Evolutionary conservation across 106 monocot species (phyloP), one percentile per base, ranked within the genome.

Genomic region (Dioscorea alata): DNA sequence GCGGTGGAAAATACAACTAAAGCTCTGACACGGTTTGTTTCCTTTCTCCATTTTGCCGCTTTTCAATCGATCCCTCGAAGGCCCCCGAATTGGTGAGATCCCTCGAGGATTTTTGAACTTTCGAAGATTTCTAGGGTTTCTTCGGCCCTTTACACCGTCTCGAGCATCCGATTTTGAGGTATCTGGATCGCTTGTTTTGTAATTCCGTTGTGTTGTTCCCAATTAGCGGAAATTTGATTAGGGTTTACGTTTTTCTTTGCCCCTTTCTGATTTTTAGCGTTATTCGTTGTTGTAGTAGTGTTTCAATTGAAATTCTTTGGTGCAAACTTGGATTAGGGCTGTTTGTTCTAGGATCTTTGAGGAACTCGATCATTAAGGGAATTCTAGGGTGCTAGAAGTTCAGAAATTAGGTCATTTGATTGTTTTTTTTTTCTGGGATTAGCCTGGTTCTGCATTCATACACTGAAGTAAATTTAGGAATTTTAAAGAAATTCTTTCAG

Each of bases 101-200:
- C 42, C 42, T 42, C 42, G 42, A 42, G 42, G 42, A 6, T 42
- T 42, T 1, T 6, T 8, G 10, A 42, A 42, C 42, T 42, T 42
- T 42, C 51, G 21, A 23, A 7, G 24, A 66, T 23, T 51, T 25
- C 66, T 66, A 66, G 50, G 66, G 66, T 66, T 66, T 66, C 50
- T 22, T 25, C 13, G 13, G 4, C 22, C 13, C 13, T 22, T 25
- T 54, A 0, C 54, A 18, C 54, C 12, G 6, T 19, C 13, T 15
- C 54, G 13, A 5, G 19, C 54, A 5, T 54, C 15, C 54, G 18
- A 18, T 54, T 19, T 16, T 15, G 15, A 18, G 4, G 54, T 18
- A 54, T 54, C 54, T 54, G 5, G 19, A 19, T 54, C 19, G 1
- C 19, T 54, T 54, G 5, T 3, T 3, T 16, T 54, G 6, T 54